A percentile compares a stretch with the other conserved stretches of the same genome.
Conservation (phyloP, 139 green algal species). For the Spirogloea muscicola region DNA sequence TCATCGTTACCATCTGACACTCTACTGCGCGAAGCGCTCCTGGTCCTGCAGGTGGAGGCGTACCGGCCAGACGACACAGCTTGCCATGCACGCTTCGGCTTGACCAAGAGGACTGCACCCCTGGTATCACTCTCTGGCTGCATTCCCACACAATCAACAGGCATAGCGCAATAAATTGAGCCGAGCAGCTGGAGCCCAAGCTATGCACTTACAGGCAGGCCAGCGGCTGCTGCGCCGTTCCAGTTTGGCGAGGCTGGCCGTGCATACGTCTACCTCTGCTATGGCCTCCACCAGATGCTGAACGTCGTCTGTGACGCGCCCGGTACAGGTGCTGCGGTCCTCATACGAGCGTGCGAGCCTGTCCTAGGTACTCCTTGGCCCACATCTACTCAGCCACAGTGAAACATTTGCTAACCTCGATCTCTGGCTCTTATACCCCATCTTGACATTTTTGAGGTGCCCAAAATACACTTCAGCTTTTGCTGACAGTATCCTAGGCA, state of each 20-base stretch:
- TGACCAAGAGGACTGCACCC: constrained; percentile 24
- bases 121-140: no score
- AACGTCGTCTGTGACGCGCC: constrained; percentile 27
- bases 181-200: neutral
- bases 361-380: constrained; percentile 9
- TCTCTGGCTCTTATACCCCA: neutral
- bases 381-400: neutral
- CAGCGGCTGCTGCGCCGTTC: no score
- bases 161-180: neutral
- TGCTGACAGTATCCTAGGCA: no score
- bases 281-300: constrained; percentile 45
- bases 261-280: constrained; percentile 45
- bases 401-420: neutral
- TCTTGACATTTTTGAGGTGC: neutral
- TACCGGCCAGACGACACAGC: constrained; percentile 38
- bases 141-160: neutral
- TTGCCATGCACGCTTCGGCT: constrained; percentile 41
- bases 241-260: constrained; percentile 34
- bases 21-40: neutral
- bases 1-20: neutral
- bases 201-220: no score
- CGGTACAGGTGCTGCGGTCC: constrained; percentile 25
- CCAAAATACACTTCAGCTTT: no score
- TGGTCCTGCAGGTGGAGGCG: constrained; percentile 38
- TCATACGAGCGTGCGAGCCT: constrained; percentile 32